Base-by-base conservation (phyloP, 345 rosid genomes). In the Sisymbrium altissimum region DNA sequence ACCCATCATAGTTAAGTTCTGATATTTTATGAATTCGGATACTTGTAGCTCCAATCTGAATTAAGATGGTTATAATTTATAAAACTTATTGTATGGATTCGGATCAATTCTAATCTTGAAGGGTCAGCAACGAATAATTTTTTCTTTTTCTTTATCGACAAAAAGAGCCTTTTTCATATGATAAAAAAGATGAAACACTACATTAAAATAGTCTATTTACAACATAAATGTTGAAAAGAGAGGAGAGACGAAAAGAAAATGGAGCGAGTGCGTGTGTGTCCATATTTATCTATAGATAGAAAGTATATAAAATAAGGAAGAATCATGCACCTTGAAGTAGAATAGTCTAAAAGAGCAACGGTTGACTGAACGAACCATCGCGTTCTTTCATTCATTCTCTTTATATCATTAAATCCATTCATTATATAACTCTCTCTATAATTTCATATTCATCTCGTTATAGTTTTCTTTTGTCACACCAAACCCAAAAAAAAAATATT, bases 331-430 rank as follows among this genome's bases (percentile, higher is more conserved):
- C 65, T 76, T 62, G 65, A 62, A 60, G 0, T 63, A 35, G 75
- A 76, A 63, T 23, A 70, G 75, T 76, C 76, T 27, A 5, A 64
- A 70, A 70, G 71, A 70, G 80, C 71, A 44, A 76, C 54, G 45
- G 66, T 64, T 76, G 76, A 70, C 71, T 63, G 9, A 45, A 63
- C 54, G 9, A 45, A 63, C 54, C 41, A 10, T 68, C 63, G 23
- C 48, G 55, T 19, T 33, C 23, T 50, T 68, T 59, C 9, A 19
- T 23, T n/a, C 25, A 48, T 30, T 14, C 23, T 64, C 21, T 40
- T 18, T 66, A 4, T 40, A 44, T 44, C 52, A 62, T 68, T 52
- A 23, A n/a, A 1, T 44, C 74, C 39, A 1, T 55, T 50, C 30
- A 38, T 9, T 55, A 70, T 70, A 70, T 41, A 70, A 21, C n/a